These are phyloP conservation scores for Epichloe coenophiala DNA, from an alignment of 2,329 filamentous ascomycete species.

Conservation along the genomic window DNA sequence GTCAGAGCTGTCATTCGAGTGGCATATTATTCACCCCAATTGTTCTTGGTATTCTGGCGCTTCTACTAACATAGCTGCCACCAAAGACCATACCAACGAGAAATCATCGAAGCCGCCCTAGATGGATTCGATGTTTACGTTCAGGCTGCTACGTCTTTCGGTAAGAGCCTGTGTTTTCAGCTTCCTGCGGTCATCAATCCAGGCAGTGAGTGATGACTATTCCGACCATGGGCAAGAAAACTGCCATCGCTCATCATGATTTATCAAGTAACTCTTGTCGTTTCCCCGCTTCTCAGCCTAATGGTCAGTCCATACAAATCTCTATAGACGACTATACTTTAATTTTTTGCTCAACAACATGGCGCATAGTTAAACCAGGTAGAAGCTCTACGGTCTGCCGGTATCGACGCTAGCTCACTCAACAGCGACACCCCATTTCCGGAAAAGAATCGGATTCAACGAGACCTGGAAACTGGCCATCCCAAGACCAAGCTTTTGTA, in stretches of 20 bases:
- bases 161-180: constrained; percentile 88
- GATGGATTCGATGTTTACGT: constrained; percentile 83
- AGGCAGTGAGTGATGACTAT: constrained; percentile 50
- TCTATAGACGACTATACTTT: constrained; percentile 2
- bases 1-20: neutral
- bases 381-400: constrained; percentile 57
- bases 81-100: constrained; percentile 68
- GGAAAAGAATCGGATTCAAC: constrained; percentile 56
- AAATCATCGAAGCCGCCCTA: constrained; percentile 73
- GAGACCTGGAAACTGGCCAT: constrained; percentile 77
- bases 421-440: constrained; percentile 64
- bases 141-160: constrained; percentile 81
- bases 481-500: constrained; percentile 75
- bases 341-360: neutral
- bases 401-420: constrained; percentile 70
- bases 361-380: constrained; percentile 71
- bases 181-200: constrained; percentile 76
- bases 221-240: neutral
- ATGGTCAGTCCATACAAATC: constrained; percentile 45
- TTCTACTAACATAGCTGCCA: neutral
- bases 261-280: constrained; percentile 64
- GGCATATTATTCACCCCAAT: neutral
- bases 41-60: neutral
- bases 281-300: constrained; percentile 77
- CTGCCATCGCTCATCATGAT: constrained; percentile 4